Conservation (phyloP, 2,329 filamentous ascomycete genomes). For the Coniochaeta ligniaria region DNA sequence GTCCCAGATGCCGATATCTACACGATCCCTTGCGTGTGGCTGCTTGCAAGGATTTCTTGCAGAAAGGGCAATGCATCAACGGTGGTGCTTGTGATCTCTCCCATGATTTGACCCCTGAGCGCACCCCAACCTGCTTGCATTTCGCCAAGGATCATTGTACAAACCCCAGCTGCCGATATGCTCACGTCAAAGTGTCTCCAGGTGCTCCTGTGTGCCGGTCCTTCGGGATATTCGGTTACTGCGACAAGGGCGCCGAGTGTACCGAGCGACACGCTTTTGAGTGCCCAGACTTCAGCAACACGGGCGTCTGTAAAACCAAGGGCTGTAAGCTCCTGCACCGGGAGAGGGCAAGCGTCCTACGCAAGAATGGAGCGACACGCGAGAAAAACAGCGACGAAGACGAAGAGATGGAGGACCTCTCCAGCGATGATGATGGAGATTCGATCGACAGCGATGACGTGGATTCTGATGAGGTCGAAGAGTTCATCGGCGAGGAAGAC, state of each 20-base stretch:
- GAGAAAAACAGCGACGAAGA: slow-evolving; percentile 32
- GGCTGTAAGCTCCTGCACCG: slow-evolving; percentile 83
- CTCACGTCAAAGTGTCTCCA: slow-evolving; percentile 73
- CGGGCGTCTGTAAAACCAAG: slow-evolving; percentile 71
- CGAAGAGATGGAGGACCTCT: slow-evolving; percentile 59
- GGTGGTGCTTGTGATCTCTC: slow-evolving; percentile 84
- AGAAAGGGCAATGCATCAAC: slow-evolving; percentile 68
- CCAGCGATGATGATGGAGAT: slow-evolving; percentile 55
- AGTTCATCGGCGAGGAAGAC: slow-evolving; percentile 52
- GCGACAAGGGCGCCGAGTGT: slow-evolving; percentile 73
- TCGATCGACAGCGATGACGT: slow-evolving; percentile 67
- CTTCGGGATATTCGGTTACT: slow-evolving; percentile 85
- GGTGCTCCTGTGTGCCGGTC: slow-evolving; percentile 72
- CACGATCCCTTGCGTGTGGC: slow-evolving; percentile 86
- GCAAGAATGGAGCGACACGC: slow-evolving; percentile 51
- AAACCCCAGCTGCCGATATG: slow-evolving; percentile 79
- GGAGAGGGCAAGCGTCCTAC: slow-evolving; percentile 74
- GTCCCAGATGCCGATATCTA: slow-evolving; percentile 68
- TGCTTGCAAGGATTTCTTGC: slow-evolving; percentile 81
- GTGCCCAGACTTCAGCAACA: slow-evolving; percentile 93
- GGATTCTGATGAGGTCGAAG: slow-evolving; percentile 68
- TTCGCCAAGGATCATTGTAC: slow-evolving; percentile 86
- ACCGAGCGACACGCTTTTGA: slow-evolving; percentile 81
- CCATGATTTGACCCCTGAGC: slow-evolving; percentile 75
- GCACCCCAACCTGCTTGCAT: slow-evolving; percentile 82